These are phyloP conservation scores for Lavandula angustifolia DNA, from an alignment of 257 asterid genomes.

Conservation along the genomic window DNA sequence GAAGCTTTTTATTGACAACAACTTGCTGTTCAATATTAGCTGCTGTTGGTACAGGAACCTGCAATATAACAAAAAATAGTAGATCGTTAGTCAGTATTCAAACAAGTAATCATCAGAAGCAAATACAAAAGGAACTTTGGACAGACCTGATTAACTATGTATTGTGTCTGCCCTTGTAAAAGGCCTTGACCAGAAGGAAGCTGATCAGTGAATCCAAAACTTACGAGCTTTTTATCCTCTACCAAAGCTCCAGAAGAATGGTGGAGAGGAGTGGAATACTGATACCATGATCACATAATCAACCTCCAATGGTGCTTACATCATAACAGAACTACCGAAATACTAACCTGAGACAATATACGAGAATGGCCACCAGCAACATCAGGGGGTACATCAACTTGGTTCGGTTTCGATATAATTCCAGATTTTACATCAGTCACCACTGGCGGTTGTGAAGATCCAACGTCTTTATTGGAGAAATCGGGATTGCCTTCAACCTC, in stretches of 20 bases:
- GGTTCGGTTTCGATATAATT: constrained; percentile 60
- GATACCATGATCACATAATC: constrained; percentile 33
- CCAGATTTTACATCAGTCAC: constrained; percentile 71
- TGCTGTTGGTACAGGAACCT: constrained; percentile 76
- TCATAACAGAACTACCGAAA: constrained; percentile 22
- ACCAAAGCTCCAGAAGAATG: constrained; percentile 63
- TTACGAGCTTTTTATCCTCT: constrained; percentile 79
- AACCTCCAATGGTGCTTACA: constrained; percentile 22
- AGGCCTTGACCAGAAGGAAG: constrained; percentile 72
- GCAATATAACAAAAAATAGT: constrained; percentile 34
- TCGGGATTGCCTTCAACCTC: constrained; percentile 97
- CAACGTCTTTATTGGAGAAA: constrained; percentile 88
- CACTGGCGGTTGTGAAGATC: constrained; percentile 65
- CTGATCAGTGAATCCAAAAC: constrained; percentile 75
- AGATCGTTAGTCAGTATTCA: constrained; percentile 19
- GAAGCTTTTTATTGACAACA: constrained; percentile 79
- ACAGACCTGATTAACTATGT: constrained; percentile 74
- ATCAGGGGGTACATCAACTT: constrained; percentile 73
- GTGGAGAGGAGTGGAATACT: constrained; percentile 73
- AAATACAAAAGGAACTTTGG: constrained; percentile 9
- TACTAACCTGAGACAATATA: constrained; percentile 64
- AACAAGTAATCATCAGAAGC: constrained; percentile 5
- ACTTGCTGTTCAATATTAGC: constrained; percentile 90
- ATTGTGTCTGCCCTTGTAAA: constrained; percentile 67
- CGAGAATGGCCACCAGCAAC: constrained; percentile 68